Evolutionary conservation across 371 early-diverging fungal genomes (phyloP).

Genomic region (Fennellomyces sp.): DNA sequence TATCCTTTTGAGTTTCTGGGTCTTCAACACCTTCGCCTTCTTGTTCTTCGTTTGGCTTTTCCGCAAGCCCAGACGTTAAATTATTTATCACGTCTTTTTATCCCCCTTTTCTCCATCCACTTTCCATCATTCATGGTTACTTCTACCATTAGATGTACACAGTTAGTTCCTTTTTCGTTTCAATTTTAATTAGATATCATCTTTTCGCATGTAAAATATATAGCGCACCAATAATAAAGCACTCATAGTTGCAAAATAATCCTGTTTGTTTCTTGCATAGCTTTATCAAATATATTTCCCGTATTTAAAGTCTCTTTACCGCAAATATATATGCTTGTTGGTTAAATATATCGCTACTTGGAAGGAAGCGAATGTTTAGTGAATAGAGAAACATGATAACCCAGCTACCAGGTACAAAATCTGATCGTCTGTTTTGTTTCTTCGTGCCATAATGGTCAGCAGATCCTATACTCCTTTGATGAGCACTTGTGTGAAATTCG

Average conservation of each 20-base stretch:
- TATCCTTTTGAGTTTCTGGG: conserved; percentile 62
- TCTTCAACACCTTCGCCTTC: conserved; percentile 60
- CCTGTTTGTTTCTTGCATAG: too few species aligned
- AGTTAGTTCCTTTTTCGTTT: background rate
- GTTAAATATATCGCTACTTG: too few species aligned
- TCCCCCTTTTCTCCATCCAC: background rate
- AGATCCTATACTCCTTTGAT: too few species aligned
- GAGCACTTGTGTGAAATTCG: too few species aligned
- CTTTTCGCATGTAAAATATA: conserved; percentile 5
- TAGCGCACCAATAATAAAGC: conserved; percentile 3
- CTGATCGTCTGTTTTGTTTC: too few species aligned
- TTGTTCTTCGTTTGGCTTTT: conserved; percentile 52
- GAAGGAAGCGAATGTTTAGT: too few species aligned
- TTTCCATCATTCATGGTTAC: background rate
- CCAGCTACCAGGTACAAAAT: too few species aligned
- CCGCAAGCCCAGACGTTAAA: conserved; percentile 48
- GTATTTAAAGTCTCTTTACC: too few species aligned
- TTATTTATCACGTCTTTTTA: background rate
- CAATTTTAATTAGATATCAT: conserved; percentile 4
- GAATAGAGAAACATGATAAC: too few species aligned
- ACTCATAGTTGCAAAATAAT: conserved; percentile 6
- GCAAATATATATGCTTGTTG: too few species aligned
- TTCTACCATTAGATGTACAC: conserved; percentile 1
- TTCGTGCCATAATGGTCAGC: too few species aligned
- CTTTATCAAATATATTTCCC: too few species aligned